These are phyloP conservation scores for Arachnomyces sp. DNA, from an alignment of 2,329 filamentous ascomycete species.

Conservation along the genomic window DNA sequence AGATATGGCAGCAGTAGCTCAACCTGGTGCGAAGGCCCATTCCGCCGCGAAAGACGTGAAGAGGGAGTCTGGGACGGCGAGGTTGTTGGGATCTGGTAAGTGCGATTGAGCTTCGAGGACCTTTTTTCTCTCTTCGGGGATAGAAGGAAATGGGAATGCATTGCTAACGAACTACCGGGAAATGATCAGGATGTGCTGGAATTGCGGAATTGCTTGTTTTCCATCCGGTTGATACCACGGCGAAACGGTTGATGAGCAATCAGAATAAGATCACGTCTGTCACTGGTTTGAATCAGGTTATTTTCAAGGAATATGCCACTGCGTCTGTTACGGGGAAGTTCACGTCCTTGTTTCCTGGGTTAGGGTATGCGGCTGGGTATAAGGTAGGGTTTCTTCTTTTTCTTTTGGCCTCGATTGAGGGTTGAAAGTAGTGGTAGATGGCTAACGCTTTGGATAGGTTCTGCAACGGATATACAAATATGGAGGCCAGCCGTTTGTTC, in stretches of 20 bases:
- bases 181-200: conserved; percentile 71
- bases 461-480: conserved; percentile 98
- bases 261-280: conserved; percentile 60
- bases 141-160: conserved; percentile 2
- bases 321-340: conserved; percentile 71
- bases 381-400: conserved; percentile 53
- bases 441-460: conserved; percentile 42
- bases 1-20: conserved; percentile 44
- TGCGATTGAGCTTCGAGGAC: too few species aligned
- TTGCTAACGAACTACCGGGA: conserved; percentile 11
- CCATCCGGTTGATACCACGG: conserved; percentile 94
- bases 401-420: neutral
- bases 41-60: conserved; percentile 56
- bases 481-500: conserved; percentile 88
- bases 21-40: conserved; percentile 26
- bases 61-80: conserved; percentile 82
- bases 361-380: conserved; percentile 96
- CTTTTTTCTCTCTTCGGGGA: conserved; percentile 15
- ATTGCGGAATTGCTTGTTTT: conserved; percentile 90
- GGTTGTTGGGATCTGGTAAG: conserved; percentile 84
- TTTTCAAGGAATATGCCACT: conserved; percentile 82
- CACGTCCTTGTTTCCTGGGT: conserved; percentile 89
- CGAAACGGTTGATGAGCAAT: conserved; percentile 99
- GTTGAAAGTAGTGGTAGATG: neutral
- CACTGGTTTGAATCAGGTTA: conserved; percentile 73